Conservation (phyloP, 2,329 filamentous ascomycete genomes). For the Trichoderma hamatum region DNA sequence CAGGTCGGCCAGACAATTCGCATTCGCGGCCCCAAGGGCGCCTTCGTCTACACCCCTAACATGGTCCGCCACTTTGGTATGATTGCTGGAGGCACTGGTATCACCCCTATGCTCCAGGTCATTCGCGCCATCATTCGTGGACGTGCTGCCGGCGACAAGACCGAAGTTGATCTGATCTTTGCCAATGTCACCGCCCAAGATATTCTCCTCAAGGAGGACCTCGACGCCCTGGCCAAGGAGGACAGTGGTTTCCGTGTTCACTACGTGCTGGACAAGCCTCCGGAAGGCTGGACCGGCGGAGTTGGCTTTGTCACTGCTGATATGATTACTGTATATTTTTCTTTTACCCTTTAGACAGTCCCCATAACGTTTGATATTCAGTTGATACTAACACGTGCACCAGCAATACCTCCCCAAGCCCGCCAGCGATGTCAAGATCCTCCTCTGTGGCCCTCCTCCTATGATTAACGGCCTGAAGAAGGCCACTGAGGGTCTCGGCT, state of each 20-base stretch:
- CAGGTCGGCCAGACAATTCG: constrained; percentile 85
- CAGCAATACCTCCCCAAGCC: constrained; percentile 81
- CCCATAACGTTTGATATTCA: neutral
- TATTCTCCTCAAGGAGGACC: constrained; percentile 89
- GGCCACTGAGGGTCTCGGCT: constrained; percentile 84
- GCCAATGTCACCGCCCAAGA: constrained; percentile 94
- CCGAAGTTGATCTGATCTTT: constrained; percentile 92
- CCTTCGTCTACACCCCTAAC: constrained; percentile 96
- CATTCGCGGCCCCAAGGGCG: constrained; percentile 92
- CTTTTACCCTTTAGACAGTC: no score
- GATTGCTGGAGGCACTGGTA: constrained; percentile 96
- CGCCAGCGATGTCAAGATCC: constrained; percentile 85
- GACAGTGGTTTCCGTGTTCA: constrained; percentile 84
- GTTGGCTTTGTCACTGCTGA: constrained; percentile 94
- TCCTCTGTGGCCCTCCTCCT: constrained; percentile 92
- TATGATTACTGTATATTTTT: constrained; percentile 77
- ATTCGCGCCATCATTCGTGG: constrained; percentile 87
- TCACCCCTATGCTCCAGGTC: constrained; percentile 98
- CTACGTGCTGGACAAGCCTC: constrained; percentile 96
- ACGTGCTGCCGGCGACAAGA: constrained; percentile 76
- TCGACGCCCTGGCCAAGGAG: constrained; percentile 76
- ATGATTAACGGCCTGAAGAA: constrained; percentile 99
- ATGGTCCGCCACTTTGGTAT: constrained; percentile 97
- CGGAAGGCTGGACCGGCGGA: constrained; percentile 86
- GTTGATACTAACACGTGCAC: constrained; percentile 29